These are phyloP conservation scores for Marvania coccoides DNA, from an alignment of 139 green algal genomes.

Conservation along the genomic window DNA sequence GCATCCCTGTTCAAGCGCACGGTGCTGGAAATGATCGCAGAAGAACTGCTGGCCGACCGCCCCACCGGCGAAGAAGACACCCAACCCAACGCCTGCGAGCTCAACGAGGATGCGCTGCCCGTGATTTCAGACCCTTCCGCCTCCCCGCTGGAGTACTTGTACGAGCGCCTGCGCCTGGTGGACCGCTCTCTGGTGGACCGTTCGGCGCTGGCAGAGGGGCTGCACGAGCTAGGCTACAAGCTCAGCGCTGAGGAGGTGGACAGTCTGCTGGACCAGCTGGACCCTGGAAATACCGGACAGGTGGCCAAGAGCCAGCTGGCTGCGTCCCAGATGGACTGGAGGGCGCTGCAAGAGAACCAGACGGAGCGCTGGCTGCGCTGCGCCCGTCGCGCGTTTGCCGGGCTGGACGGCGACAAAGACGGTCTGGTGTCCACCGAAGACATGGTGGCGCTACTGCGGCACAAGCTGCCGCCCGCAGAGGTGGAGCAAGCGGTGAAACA, in stretches of 20 bases:
- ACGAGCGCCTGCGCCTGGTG: constrained; percentile 4
- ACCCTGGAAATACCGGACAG: constrained; percentile 27
- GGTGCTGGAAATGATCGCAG: constrained; percentile 82
- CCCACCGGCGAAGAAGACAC: background rate
- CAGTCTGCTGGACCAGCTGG: constrained; percentile 37
- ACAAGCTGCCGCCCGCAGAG: constrained; percentile 66
- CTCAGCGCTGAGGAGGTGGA: constrained; percentile 38
- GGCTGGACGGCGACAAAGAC: constrained; percentile 41
- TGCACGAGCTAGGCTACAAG: constrained; percentile 45
- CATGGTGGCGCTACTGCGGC: constrained; percentile 41
- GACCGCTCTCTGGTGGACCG: constrained; percentile 17
- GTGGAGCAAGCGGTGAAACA: constrained; percentile 66
- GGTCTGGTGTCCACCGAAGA: constrained; percentile 16
- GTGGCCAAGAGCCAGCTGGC: constrained; percentile 30
- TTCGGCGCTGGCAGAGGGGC: constrained; percentile 36
- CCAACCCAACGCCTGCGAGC: background rate
- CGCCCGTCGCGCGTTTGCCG: constrained; percentile 45
- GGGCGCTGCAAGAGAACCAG: constrained; percentile 16
- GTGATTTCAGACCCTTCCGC: background rate
- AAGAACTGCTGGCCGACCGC: constrained; percentile 57
- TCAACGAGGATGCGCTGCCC: background rate
- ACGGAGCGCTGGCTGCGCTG: constrained; percentile 58
- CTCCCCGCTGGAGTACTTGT: constrained; percentile 22
- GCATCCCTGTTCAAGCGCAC: constrained; percentile 64
- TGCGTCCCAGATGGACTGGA: constrained; percentile 42